phyloP scores from a whole-genome alignment of 2,329 filamentous ascomycete species.

The Trichophyton rubrum region DNA sequence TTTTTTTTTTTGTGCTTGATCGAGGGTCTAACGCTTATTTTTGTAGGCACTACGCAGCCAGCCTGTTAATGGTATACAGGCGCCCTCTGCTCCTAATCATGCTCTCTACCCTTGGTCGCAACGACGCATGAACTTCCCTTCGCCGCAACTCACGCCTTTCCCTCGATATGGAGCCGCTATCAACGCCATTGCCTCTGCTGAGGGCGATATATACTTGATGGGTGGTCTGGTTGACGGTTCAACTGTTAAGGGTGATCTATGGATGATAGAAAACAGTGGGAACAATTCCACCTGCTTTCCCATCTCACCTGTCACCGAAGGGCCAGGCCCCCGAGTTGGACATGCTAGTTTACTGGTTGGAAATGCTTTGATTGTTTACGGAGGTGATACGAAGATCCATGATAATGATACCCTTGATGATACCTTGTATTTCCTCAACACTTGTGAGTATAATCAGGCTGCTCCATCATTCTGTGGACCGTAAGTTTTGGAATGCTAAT shows the following conservation, averaged over 20 bases:
- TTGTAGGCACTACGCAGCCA: conserved; percentile 22
- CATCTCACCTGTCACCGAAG: conserved; percentile 80
- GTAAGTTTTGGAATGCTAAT: conserved; percentile 21
- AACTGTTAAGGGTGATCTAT: conserved; percentile 91
- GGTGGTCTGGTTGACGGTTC: conserved; percentile 89
- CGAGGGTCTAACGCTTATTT: background rate
- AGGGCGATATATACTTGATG: conserved; percentile 96
- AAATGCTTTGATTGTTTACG: conserved; percentile 98
- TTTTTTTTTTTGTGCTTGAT: too few species aligned
- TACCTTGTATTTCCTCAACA: conserved; percentile 91
- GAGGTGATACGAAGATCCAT: conserved; percentile 94
- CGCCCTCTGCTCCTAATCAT: conserved; percentile 47
- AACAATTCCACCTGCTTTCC: conserved; percentile 83
- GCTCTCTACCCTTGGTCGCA: conserved; percentile 96
- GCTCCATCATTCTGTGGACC: background rate
- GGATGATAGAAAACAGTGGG: conserved; percentile 84
- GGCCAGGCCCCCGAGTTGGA: conserved; percentile 85
- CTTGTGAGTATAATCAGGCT: conserved; percentile 53
- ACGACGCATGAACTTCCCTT: conserved; percentile 71
- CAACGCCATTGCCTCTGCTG: conserved; percentile 83
- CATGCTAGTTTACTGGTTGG: conserved; percentile 89
- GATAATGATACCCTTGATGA: conserved; percentile 86
- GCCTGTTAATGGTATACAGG: conserved; percentile 40
- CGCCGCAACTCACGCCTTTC: conserved; percentile 73
- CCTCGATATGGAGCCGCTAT: conserved; percentile 94